Base-by-base conservation (phyloP, 139 green algal species). In the Coccomyxa sp. region DNA sequence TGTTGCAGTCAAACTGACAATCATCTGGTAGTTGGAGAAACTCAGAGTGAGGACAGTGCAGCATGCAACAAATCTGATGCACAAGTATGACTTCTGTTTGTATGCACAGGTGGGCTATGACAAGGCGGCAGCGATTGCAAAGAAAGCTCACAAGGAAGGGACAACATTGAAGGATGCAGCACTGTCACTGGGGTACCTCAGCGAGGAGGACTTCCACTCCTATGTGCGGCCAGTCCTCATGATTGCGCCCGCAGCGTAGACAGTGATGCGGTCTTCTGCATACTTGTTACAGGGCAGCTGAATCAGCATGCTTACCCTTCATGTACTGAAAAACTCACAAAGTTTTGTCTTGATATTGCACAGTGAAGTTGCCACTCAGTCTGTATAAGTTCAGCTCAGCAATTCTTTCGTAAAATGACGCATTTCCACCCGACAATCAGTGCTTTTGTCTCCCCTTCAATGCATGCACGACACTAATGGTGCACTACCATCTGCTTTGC, bases 121-220 rank as follows among this genome's bases (percentile, higher is more conserved):
- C 86, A 98, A 97, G 71, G 96, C 96, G 0, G 96, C 96, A 0
- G 91, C 91, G 0, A 94, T 92, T 10, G 96, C 96, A 17, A 99
- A 99, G 90, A 98, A 97, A 84, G 96, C 96, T 21, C 94, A 99
- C 92, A 96, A 97, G 83, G 93, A 98, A 84, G 92, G 92, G 25
- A 95, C 85, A 23, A 97, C 92, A 7, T 82, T 97, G 7, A 97
- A 97, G 91, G 87, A 98, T 82, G 91, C 96, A 1, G 96, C 92
- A 0, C 81, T 98, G 67, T 80, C 82, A 17, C 83, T 98, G 63
- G 91, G 92, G 7, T 71, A 94, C 45, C 79, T 97, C 27, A 97
- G 88, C 1, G 81, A 84, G 0, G 84, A 91, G 79, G 84, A 98
- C 82, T 98, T 98, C 91, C 93, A 98, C 38, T 83, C 93, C 82